These are phyloP conservation scores for Lanzia echinophila DNA, from an alignment of 2,329 filamentous ascomycete species.

Conservation along the genomic window DNA sequence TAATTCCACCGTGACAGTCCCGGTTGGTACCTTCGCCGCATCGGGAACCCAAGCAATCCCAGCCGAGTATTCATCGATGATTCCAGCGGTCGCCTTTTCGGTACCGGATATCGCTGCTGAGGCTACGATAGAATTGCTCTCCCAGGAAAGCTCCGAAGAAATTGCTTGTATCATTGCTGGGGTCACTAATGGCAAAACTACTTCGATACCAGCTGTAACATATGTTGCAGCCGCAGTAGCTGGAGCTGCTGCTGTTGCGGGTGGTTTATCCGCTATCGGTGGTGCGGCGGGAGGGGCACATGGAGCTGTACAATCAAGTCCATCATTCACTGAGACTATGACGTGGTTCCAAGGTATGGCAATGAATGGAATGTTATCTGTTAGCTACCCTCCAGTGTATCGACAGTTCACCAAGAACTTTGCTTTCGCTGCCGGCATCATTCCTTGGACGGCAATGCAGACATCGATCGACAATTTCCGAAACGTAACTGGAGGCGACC, in stretches of 20 bases:
- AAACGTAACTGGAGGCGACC: constrained; percentile 72
- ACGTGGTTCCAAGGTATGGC: constrained; percentile 91
- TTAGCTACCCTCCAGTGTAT: constrained; percentile 81
- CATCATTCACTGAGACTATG: constrained; percentile 78
- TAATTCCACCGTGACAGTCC: constrained; percentile 46
- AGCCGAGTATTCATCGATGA: constrained; percentile 60
- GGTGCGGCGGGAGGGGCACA: constrained; percentile 53
- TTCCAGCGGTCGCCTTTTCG: constrained; percentile 83
- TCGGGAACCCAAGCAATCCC: constrained; percentile 67
- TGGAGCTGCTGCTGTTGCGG: constrained; percentile 71
- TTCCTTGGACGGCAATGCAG: constrained; percentile 79
- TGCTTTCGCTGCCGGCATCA: constrained; percentile 77
- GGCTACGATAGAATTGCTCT: constrained; percentile 69
- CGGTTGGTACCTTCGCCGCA: constrained; percentile 66
- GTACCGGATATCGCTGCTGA: constrained; percentile 85
- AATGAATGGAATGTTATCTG: constrained; percentile 93
- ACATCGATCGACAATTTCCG: constrained; percentile 79
- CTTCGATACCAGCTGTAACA: constrained; percentile 66
- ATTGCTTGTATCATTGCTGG: constrained; percentile 78
- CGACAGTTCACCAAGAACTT: constrained; percentile 90
- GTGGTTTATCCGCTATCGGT: constrained; percentile 63
- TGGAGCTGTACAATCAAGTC: constrained; percentile 55
- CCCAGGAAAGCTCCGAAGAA: constrained; percentile 50
- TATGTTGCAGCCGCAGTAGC: constrained; percentile 81
- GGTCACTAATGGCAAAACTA: constrained; percentile 82